A percentile compares a stretch with the other conserved stretches of the same genome.
These are phyloP conservation scores for Pythium utonaiense DNA, from an alignment of 352 stramenopile genomes.

Conservation along the genomic window DNA sequence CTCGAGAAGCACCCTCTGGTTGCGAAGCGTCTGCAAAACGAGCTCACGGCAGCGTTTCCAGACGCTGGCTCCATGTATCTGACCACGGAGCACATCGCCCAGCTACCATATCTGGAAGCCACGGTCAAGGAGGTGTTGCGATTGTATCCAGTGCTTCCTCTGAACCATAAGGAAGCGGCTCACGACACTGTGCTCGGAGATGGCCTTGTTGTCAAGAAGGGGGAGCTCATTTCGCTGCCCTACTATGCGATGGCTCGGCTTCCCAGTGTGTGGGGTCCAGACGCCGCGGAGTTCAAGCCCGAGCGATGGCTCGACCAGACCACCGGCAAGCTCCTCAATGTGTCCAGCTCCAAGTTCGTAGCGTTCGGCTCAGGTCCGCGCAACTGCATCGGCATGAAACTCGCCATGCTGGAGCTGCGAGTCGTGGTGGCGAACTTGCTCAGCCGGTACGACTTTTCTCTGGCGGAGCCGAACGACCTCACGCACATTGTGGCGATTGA, in stretches of 20 bases:
- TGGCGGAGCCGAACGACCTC: slow-evolving; percentile 5
- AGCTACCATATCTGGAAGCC: slow-evolving; percentile 52
- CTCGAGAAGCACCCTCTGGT: slow-evolving; percentile 55
- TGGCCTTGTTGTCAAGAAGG: slow-evolving; percentile 19
- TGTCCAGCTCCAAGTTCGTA: slow-evolving; percentile 27
- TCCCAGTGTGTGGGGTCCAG: slow-evolving; percentile 33
- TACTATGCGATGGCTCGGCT: slow-evolving; percentile 31
- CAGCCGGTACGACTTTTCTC: neutral
- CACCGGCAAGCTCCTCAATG: slow-evolving; percentile 1
- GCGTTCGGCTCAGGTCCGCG: slow-evolving; percentile 41
- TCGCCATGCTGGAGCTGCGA: slow-evolving; percentile 32
- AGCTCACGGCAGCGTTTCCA: slow-evolving; percentile 28
- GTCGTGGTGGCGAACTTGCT: slow-evolving; percentile 15
- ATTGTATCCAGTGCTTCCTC: slow-evolving; percentile 52
- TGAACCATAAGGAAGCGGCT: slow-evolving; percentile 48
- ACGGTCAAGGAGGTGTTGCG: slow-evolving; percentile 55
- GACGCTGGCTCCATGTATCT: slow-evolving; percentile 23
- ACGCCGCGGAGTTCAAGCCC: slow-evolving; percentile 50
- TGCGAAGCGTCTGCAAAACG: slow-evolving; percentile 32
- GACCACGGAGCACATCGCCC: slow-evolving; percentile 39
- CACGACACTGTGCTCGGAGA: slow-evolving; percentile 43
- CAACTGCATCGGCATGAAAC: slow-evolving; percentile 40
- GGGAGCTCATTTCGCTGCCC: slow-evolving; percentile 23
- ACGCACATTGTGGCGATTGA: slow-evolving; percentile 5
- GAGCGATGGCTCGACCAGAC: slow-evolving; percentile 42